phyloP scores from a whole-genome alignment of 1,139 yeast genomes.

The Saccharomyces hybrid region DNA sequence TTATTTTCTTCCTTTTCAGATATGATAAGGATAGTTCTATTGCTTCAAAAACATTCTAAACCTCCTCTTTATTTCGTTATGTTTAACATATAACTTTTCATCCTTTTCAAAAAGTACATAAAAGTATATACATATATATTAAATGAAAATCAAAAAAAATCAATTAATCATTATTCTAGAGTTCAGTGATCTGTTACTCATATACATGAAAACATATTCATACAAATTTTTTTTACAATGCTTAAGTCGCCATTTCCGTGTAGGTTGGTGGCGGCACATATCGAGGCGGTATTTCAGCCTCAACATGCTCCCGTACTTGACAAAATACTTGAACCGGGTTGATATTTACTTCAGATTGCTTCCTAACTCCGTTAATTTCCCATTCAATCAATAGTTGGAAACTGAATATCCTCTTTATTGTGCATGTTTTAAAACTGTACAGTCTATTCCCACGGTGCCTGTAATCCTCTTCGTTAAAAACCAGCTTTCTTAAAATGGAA shows the following conservation, averaged over 20 bases:
- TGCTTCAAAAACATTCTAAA: not conserved
- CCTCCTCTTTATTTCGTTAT: not conserved
- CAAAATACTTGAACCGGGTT: conserved; percentile 20
- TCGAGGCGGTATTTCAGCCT: conserved; percentile 12
- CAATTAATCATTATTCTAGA: not conserved
- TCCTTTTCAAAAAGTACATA: not conserved
- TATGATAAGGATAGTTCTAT: not conserved
- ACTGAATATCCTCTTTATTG: conserved; percentile 22
- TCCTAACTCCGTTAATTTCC: conserved; percentile 15
- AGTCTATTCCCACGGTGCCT: conserved; percentile 27
- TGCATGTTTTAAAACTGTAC: conserved; percentile 27
- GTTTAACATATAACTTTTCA: not conserved
- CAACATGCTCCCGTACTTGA: conserved; percentile 9
- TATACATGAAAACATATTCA: not conserved
- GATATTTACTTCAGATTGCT: conserved; percentile 21
- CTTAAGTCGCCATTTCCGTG: not conserved
- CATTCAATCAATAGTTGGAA: conserved; percentile 24
- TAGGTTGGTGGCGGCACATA: conserved; percentile 16
- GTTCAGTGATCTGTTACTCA: not conserved
- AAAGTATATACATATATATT: not conserved
- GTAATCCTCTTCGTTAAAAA: conserved; percentile 28
- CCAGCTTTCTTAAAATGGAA: conserved; percentile 15
- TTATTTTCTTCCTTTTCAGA: not conserved
- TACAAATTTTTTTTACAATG: not conserved
- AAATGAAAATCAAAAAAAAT: not conserved